These are phyloP conservation scores for Aspergillus amoenus DNA, from an alignment of 2,329 filamentous ascomycete genomes.

Conservation along the genomic window DNA sequence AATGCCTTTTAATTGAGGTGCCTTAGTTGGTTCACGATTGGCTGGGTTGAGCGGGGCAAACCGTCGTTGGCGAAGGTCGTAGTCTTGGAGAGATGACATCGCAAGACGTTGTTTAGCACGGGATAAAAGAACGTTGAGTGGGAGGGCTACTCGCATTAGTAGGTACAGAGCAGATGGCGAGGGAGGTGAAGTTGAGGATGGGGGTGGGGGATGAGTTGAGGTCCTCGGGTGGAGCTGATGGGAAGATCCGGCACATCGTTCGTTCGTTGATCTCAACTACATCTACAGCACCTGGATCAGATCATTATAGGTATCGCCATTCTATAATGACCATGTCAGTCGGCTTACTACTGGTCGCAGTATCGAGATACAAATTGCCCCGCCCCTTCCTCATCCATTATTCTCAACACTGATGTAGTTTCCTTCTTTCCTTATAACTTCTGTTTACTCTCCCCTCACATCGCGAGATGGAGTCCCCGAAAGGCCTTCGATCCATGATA, in stretches of 20 bases:
- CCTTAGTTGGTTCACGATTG: conserved; percentile 26
- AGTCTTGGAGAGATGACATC: conserved; percentile 24
- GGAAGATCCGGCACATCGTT: background rate
- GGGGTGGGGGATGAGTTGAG: background rate
- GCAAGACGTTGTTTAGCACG: background rate
- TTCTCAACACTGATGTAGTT: background rate
- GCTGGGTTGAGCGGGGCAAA: conserved; percentile 52
- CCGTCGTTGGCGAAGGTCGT: conserved; percentile 36
- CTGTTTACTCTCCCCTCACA: background rate
- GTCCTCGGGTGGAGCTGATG: conserved; percentile 1
- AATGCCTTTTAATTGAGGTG: conserved; percentile 55
- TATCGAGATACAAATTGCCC: background rate
- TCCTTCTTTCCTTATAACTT: background rate
- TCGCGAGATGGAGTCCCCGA: background rate
- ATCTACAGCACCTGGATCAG: background rate
- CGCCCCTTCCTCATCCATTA: background rate
- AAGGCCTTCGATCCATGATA: background rate
- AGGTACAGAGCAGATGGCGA: background rate
- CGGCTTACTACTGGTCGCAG: background rate
- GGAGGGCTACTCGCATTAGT: background rate
- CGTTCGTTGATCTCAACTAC: background rate
- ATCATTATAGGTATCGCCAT: background rate
- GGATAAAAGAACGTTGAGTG: background rate
- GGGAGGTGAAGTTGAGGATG: background rate
- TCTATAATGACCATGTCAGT: background rate